phyloP scores from a whole-genome alignment of 2,329 filamentous ascomycete genomes.

The Dryadomyces quercus-mongolicae region DNA sequence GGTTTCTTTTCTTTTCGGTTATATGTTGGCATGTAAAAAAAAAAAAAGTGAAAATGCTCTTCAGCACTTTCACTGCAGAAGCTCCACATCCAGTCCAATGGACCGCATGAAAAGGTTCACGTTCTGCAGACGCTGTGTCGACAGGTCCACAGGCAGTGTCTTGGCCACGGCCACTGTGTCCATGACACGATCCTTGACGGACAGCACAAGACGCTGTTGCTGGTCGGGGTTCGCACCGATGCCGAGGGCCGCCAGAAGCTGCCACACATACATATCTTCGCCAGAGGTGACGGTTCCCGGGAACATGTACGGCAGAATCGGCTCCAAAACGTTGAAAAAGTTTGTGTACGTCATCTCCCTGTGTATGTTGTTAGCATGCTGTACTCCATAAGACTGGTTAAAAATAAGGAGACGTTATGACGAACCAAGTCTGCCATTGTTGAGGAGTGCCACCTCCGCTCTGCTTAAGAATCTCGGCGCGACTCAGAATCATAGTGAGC shows the following conservation, averaged over 20 bases:
- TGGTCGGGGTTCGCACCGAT: conserved; percentile 89
- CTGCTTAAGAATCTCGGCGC: conserved; percentile 87
- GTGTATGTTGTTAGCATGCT: conserved; percentile 21
- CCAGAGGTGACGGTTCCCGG: conserved; percentile 80
- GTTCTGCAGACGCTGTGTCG: conserved; percentile 70
- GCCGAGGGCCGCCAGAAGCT: conserved; percentile 89
- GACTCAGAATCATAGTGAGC: conserved; percentile 86
- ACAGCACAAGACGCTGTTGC: conserved; percentile 85
- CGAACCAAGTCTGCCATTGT: conserved; percentile 70
- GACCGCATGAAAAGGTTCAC: conserved; percentile 98
- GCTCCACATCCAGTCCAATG: conserved; percentile 93
- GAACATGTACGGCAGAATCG: conserved; percentile 74
- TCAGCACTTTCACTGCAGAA: conserved; percentile 28
- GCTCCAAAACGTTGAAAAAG: conserved; percentile 80
- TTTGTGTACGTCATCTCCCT: conserved; percentile 70
- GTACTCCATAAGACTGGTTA: too few relatives aligned
- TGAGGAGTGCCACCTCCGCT: conserved; percentile 56
- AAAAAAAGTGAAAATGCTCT: neutral
- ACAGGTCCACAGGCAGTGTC: conserved; percentile 78
- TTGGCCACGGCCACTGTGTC: conserved; percentile 85
- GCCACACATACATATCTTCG: conserved; percentile 96
- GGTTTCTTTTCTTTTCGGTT: neutral
- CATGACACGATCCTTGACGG: conserved; percentile 96
- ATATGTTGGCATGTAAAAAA: neutral
- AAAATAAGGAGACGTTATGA: conserved; percentile 2